These are phyloP conservation scores for Penicillium paxilli DNA, from an alignment of 495 filamentous ascomycete species.

Conservation along the genomic window DNA sequence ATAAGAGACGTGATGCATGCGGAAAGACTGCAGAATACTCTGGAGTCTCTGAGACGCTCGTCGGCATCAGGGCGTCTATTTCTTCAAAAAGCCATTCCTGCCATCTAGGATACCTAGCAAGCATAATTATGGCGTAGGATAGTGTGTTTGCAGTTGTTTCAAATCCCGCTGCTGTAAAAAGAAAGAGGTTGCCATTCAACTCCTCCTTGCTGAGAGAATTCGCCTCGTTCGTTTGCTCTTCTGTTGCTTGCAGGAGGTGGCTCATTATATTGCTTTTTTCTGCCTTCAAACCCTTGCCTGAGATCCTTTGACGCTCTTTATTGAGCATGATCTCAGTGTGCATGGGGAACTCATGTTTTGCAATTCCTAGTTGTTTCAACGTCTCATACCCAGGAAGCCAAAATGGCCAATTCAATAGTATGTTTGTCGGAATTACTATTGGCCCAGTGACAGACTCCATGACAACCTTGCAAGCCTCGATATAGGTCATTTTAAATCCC, in stretches of 20 bases:
- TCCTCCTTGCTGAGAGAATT: constrained; percentile 9
- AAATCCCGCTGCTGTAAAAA: constrained; percentile 55
- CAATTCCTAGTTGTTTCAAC: not conserved
- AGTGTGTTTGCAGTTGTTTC: constrained; percentile 56
- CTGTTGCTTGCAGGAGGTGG: not conserved
- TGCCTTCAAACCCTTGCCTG: not conserved
- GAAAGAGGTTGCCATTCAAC: constrained; percentile 54
- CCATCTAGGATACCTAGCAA: constrained; percentile 47
- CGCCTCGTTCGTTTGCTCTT: not conserved
- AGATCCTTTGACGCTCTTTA: not conserved
- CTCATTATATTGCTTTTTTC: not conserved
- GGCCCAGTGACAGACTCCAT: not conserved
- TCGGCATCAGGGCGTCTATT: constrained; percentile 19
- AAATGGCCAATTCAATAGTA: not conserved
- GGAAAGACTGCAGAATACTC: constrained; percentile 36
- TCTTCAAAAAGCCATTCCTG: constrained; percentile 52
- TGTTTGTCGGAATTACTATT: not conserved
- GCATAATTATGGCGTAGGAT: constrained; percentile 46
- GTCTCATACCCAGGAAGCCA: not conserved
- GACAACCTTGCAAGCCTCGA: not conserved
- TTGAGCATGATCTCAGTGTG: not conserved
- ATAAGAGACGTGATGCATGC: constrained; percentile 40
- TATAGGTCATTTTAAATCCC: not conserved
- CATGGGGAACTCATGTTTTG: not conserved
- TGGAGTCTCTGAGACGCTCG: constrained; percentile 1